These are phyloP conservation scores for Trichomonascaceae sp. DNA, from an alignment of 1,139 yeast genomes.

Conservation along the genomic window DNA sequence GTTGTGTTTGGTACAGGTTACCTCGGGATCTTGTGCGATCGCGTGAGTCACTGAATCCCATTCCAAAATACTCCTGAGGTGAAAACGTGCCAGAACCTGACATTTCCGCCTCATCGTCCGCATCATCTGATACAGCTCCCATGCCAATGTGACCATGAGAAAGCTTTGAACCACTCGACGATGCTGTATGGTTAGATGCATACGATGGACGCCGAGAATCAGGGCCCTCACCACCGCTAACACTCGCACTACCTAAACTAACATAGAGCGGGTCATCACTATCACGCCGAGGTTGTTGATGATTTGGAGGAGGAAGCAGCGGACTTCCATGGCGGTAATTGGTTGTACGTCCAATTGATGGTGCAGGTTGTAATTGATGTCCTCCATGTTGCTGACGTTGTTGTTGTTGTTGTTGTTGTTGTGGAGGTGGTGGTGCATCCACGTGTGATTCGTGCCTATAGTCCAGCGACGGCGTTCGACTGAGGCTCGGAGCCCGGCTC, in stretches of 20 bases:
- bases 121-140: neutral
- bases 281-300: neutral
- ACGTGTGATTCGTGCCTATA: neutral
- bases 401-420: constrained; percentile 1
- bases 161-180: constrained; percentile 7
- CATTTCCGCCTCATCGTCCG: constrained; percentile 1
- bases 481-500: constrained; percentile 6
- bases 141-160: constrained; percentile 2
- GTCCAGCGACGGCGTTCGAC: neutral
- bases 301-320: too few relatives aligned
- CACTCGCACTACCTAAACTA: too few relatives aligned
- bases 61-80: neutral
- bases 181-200: constrained; percentile 8
- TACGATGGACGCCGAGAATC: constrained; percentile 13
- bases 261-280: too few relatives aligned
- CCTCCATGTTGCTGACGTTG: neutral
- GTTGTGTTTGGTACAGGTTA: constrained; percentile 3
- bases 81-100: constrained; percentile 1
- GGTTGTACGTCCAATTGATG: too few relatives aligned
- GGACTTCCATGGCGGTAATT: too few relatives aligned
- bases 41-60: constrained; percentile 1
- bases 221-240: too few relatives aligned
- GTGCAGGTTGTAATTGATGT: neutral
- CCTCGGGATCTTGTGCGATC: neutral
- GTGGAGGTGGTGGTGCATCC: neutral